Evolutionary conservation across 371 early-diverging fungal species (phyloP).

Genomic region (Apophysomyces elegans): DNA sequence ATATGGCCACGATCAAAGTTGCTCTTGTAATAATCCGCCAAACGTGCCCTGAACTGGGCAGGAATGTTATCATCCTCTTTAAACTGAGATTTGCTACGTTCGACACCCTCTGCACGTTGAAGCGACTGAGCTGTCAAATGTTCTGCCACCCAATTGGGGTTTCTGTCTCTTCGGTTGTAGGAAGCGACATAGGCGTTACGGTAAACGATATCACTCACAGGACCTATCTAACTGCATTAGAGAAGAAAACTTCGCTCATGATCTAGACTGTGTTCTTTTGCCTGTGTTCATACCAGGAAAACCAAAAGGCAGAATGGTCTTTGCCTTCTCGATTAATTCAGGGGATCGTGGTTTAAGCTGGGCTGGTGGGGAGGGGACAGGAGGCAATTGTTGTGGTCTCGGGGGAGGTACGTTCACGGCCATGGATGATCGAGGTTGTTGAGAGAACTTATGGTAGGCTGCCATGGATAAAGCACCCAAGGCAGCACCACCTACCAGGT

Average conservation of each 20-base stretch:
- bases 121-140: constrained; percentile 75
- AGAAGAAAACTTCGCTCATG: background rate
- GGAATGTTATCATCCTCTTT: constrained; percentile 72
- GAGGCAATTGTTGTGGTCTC: constrained; percentile 12
- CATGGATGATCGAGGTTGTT: constrained; percentile 32
- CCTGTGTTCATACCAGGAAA: constrained; percentile 38
- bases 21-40: constrained; percentile 72
- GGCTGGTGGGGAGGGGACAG: constrained; percentile 10
- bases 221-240: constrained; percentile 38
- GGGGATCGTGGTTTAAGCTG: constrained; percentile 15
- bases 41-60: constrained; percentile 65
- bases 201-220: constrained; percentile 62
- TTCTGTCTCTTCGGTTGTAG: constrained; percentile 78
- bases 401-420: constrained; percentile 14
- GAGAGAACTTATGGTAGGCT: constrained; percentile 45
- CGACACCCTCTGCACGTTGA: constrained; percentile 57
- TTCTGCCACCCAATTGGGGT: constrained; percentile 89
- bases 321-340: constrained; percentile 44
- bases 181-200: constrained; percentile 65
- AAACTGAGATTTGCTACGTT: constrained; percentile 71
- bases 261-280: no score
- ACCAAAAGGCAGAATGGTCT: constrained; percentile 52
- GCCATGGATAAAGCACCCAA: constrained; percentile 48
- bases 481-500: constrained; percentile 55
- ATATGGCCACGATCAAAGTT: constrained; percentile 87